A percentile compares a stretch with the other conserved stretches of the same genome.
phyloP scores from a whole-genome alignment of 768 basidiomycete genomes.

The Mycena alexandri region DNA sequence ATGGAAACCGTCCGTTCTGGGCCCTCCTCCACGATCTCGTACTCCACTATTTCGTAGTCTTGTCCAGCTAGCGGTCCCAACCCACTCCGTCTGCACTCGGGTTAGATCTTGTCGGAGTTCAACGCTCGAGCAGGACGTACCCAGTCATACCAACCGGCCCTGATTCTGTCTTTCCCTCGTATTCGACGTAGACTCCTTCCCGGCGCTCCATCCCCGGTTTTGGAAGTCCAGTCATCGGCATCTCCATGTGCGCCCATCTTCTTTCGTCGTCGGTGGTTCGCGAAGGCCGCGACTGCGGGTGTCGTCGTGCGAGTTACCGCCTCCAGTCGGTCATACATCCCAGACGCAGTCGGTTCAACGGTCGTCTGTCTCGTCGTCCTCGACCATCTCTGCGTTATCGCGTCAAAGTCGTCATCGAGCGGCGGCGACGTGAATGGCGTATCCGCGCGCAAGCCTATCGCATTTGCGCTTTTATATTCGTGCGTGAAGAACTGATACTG shows the following conservation, averaged over 20 bases:
- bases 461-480: slow-evolving; percentile 49
- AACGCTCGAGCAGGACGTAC: slow-evolving; percentile 2
- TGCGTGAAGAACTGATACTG: slow-evolving; percentile 57
- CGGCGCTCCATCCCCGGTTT: background rate
- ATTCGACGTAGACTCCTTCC: slow-evolving; percentile 14
- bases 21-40: slow-evolving; percentile 60
- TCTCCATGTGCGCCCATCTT: background rate
- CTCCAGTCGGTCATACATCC: slow-evolving; percentile 24
- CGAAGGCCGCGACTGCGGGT: slow-evolving; percentile 4
- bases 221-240: background rate
- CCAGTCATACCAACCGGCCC: slow-evolving; percentile 14
- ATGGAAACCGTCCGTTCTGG: slow-evolving; percentile 67
- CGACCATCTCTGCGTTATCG: slow-evolving; percentile 42
- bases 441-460: slow-evolving; percentile 52
- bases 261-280: slow-evolving; percentile 6
- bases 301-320: slow-evolving; percentile 27
- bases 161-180: slow-evolving; percentile 24
- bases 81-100: background rate
- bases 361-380: slow-evolving; percentile 28
- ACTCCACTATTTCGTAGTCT: slow-evolving; percentile 58
- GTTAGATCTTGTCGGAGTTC: background rate
- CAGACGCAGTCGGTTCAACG: slow-evolving; percentile 12
- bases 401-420: slow-evolving; percentile 58
- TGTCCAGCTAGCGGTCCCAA: slow-evolving; percentile 49
- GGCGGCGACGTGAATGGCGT: slow-evolving; percentile 55